Conservation (phyloP, 371 early-diverging fungal genomes). For the Phascolomyces articulosus region DNA sequence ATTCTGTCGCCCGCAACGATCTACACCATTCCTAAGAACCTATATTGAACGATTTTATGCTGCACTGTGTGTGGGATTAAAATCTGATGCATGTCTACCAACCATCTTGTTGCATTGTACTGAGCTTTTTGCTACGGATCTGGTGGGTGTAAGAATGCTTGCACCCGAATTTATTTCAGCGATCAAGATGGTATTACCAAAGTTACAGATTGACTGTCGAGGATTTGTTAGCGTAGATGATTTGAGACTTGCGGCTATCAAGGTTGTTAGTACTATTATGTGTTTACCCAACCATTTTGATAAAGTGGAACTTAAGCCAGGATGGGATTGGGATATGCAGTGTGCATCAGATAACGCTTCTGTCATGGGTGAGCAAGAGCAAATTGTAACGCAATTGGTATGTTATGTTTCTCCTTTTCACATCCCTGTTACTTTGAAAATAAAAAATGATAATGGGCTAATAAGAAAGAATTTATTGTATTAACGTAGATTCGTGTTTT, state of each 20-base stretch:
- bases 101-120: constrained; percentile 67
- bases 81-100: constrained; percentile 65
- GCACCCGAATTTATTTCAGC: constrained; percentile 76
- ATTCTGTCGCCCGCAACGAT: constrained; percentile 67
- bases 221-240: constrained; percentile 59
- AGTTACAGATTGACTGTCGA: constrained; percentile 35
- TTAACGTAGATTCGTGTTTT: constrained; percentile 57
- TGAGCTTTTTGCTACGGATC: constrained; percentile 66
- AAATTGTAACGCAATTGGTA: constrained; percentile 59
- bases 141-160: constrained; percentile 74
- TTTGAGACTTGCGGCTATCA: constrained; percentile 68
- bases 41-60: constrained; percentile 79
- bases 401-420: background rate
- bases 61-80: constrained; percentile 60
- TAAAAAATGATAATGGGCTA: too few relatives aligned
- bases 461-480: too few relatives aligned
- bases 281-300: constrained; percentile 78
- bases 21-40: constrained; percentile 56
- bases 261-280: constrained; percentile 68
- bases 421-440: too few relatives aligned
- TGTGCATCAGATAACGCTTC: constrained; percentile 41
- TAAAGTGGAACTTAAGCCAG: constrained; percentile 55
- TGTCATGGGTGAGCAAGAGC: constrained; percentile 56
- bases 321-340: constrained; percentile 56
- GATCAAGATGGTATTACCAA: constrained; percentile 69